Base-by-base conservation (phyloP, 331 rosid genomes). In the Ulmus americana region DNA sequence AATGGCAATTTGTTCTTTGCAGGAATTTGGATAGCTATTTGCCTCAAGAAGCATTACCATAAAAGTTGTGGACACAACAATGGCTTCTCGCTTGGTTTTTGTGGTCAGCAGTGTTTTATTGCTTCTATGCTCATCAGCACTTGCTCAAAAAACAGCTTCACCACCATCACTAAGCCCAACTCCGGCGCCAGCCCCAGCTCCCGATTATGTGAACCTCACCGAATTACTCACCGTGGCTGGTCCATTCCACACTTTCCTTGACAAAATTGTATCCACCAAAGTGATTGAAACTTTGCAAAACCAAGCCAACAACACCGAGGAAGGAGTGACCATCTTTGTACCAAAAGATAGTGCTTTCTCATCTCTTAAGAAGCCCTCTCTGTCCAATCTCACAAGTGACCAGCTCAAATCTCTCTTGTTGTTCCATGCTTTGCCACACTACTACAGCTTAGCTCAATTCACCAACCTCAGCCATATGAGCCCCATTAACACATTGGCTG, bases 301-400 rank as follows among this genome's bases (percentile, higher is more conserved):
- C 85, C 97, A 94, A 76, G 95, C 98, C 77, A 94, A 94, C 77
- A 74, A 87, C 75, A 87, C 99, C 20, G 87, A 87, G 69, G 95
- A 85, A 79, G 97, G 98, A 53, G 79, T 94, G 7, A 94, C 97
- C 22, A 70, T 89, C 79, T 94, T 90, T 82, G 98, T 94, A 3
- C 97, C 95, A 0, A 84, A 76, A 72, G 91, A 94, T 13, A 46
- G 50, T 47, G 80, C 97, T 56, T 94, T 94, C 80, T 46, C 84
- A 6, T 51, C 90, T 14, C 74, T 74, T 18, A 87, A 84, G 63
- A 85, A 76, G 18, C 80, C 94, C 48, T 82, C 95, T 43, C 75
- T 90, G 7, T 67, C 91, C 59, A 85, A 85, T 61, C 86, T 94
- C 80, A 94, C 88, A 8, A 40, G 47, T 15, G 90, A 79, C 5